These are phyloP conservation scores for Salix viminalis DNA, from an alignment of 345 rosid genomes.

Conservation along the genomic window DNA sequence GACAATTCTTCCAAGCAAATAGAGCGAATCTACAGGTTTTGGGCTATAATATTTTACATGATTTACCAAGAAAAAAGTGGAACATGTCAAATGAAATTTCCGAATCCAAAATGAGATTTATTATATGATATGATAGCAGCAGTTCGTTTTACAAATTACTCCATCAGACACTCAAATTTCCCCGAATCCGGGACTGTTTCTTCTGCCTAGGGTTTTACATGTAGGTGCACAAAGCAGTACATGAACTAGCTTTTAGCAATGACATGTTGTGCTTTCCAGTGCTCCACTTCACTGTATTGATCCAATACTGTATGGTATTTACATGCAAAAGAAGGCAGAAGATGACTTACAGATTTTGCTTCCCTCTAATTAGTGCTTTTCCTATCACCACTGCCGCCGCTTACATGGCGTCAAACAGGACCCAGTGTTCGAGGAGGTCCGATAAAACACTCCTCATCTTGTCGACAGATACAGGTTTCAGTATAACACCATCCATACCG, in stretches of 20 bases:
- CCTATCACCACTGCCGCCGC: not conserved
- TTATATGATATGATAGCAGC: not conserved
- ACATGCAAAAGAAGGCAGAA: not conserved
- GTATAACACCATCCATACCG: slow-evolving; percentile 71
- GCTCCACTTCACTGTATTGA: not conserved
- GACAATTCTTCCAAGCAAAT: too few species aligned
- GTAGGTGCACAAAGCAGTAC: not conserved
- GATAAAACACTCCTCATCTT: slow-evolving; percentile 72
- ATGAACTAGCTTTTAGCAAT: not conserved
- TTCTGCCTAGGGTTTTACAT: not conserved
- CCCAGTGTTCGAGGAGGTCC: slow-evolving; percentile 64
- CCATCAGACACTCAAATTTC: not conserved
- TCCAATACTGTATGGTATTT: not conserved
- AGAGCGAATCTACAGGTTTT: too few species aligned
- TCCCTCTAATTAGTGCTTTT: slow-evolving; percentile 6
- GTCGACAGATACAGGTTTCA: slow-evolving; percentile 78
- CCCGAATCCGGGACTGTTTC: not conserved
- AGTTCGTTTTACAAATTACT: not conserved
- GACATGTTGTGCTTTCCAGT: not conserved
- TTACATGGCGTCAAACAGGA: slow-evolving; percentile 48
- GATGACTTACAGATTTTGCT: not conserved
- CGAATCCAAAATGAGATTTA: not conserved
- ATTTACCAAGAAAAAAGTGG: not conserved
- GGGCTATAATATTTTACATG: too few species aligned
- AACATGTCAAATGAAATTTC: not conserved